A percentile compares a stretch with the other conserved stretches of the same genome.
Conservation (phyloP, 2,329 filamentous ascomycete species). For the Botrytis tulipae region DNA sequence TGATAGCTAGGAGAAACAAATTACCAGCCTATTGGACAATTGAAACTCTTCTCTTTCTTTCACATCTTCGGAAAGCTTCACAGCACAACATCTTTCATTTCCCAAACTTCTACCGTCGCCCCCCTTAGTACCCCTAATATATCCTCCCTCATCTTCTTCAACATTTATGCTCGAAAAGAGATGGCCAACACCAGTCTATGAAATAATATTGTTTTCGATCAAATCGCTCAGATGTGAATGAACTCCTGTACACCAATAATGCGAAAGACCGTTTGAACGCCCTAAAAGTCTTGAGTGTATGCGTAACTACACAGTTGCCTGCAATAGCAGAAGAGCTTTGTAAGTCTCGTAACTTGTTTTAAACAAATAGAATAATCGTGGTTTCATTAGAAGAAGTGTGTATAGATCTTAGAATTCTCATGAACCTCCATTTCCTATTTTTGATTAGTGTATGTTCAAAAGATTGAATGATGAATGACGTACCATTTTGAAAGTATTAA, state of each 20-base stretch:
- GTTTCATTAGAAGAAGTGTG: slow-evolving; percentile 91
- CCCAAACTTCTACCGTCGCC: slow-evolving; percentile 24
- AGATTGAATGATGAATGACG: slow-evolving; percentile 38
- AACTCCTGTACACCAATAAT: slow-evolving; percentile 40
- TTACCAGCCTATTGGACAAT: slow-evolving; percentile 27
- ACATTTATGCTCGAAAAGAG: slow-evolving; percentile 33
- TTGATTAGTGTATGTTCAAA: slow-evolving; percentile 42
- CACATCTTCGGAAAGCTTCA: slow-evolving; percentile 29
- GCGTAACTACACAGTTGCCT: slow-evolving; percentile 33
- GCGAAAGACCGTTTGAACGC: slow-evolving; percentile 35
- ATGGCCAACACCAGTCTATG: slow-evolving; percentile 38
- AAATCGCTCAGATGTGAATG: slow-evolving; percentile 40
- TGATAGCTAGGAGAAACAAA: slow-evolving; percentile 28
- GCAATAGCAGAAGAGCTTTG: slow-evolving; percentile 26
- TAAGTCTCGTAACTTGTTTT: slow-evolving; percentile 20
- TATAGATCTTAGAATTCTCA: slow-evolving; percentile 98
- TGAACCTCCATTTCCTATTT: slow-evolving; percentile 99
- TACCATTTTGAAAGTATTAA: slow-evolving; percentile 99
- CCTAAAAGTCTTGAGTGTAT: slow-evolving; percentile 34
- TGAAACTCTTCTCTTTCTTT: slow-evolving; percentile 19
- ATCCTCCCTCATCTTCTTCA: slow-evolving; percentile 24
- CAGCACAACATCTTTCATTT: slow-evolving; percentile 34
- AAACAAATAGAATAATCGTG: slow-evolving; percentile 32
- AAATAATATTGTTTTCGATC: slow-evolving; percentile 35
- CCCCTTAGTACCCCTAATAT: slow-evolving; percentile 19